A percentile compares a stretch with the other conserved stretches of the same genome.
phyloP scores from a whole-genome alignment of 2,329 filamentous ascomycete genomes.

The Penicillium sumatraense region DNA sequence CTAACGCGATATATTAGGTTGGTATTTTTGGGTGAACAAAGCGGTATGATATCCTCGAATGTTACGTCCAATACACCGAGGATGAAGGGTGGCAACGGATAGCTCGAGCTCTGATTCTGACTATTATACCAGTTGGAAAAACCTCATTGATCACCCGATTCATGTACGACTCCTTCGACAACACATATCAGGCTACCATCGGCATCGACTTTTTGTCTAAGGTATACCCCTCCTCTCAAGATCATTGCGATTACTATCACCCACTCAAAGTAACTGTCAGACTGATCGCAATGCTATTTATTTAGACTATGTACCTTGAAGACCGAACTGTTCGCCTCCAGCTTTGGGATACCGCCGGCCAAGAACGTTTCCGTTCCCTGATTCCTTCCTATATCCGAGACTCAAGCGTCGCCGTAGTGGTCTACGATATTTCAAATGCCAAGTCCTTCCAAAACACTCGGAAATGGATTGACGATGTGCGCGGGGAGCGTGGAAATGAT shows the following conservation, averaged over 20 bases:
- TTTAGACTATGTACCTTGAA: conserved; percentile 97
- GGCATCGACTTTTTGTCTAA: conserved; percentile 99
- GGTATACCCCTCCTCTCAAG: conserved; percentile 56
- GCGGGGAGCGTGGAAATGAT: conserved; percentile 94
- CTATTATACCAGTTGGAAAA: conserved; percentile 76
- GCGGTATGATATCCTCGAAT: conserved; percentile 66
- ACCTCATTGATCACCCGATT: conserved; percentile 98
- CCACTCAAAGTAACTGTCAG: not conserved
- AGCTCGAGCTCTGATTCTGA: conserved; percentile 19
- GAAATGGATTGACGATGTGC: conserved; percentile 99
- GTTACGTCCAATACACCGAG: conserved; percentile 9
- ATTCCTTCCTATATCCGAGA: conserved; percentile 99
- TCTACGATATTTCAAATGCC: conserved; percentile 96
- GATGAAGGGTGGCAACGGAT: not conserved
- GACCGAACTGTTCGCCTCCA: conserved; percentile 96
- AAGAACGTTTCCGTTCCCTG: conserved; percentile 94
- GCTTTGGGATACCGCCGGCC: conserved; percentile 97
- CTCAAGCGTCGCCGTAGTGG: conserved; percentile 95
- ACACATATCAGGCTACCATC: conserved; percentile 99
- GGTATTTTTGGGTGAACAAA: conserved; percentile 98
- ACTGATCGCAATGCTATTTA: not conserved
- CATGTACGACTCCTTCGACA: conserved; percentile 99
- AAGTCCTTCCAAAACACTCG: conserved; percentile 98
- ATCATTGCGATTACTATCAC: too few relatives aligned
- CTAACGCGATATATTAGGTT: conserved; percentile 62